These are phyloP conservation scores for Saccharomycopsis oosterbeekiorum DNA, from an alignment of 805 yeast species.

Conservation along the genomic window DNA sequence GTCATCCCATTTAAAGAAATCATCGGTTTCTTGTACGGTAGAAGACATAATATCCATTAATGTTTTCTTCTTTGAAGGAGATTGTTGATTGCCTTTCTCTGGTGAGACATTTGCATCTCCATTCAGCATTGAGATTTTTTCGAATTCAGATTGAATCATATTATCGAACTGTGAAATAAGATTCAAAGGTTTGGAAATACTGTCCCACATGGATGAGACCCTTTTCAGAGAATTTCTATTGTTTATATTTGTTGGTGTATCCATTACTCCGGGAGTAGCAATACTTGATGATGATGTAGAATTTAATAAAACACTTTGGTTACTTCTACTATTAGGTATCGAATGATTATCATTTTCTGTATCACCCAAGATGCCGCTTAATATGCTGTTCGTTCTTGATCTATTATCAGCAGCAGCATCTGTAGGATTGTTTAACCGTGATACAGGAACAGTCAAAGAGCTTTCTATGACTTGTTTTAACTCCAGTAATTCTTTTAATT, in stretches of 20 bases:
- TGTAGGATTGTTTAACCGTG: neutral
- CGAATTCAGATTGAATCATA: slow-evolving; percentile 18
- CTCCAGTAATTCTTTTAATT: slow-evolving; percentile 13
- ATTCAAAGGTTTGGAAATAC: slow-evolving; percentile 16
- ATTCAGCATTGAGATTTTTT: slow-evolving; percentile 12
- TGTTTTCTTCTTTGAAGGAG: slow-evolving; percentile 1
- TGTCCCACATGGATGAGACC: slow-evolving; percentile 16
- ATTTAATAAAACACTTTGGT: neutral
- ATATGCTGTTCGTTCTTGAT: slow-evolving; percentile 7
- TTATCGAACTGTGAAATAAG: slow-evolving; percentile 15
- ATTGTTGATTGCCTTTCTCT: neutral
- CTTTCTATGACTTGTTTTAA: slow-evolving; percentile 12
- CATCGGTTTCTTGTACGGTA: slow-evolving; percentile 1
- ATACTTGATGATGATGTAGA: neutral
- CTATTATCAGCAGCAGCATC: neutral
- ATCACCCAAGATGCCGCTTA: slow-evolving; percentile 9
- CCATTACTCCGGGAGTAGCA: neutral
- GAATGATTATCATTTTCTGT: neutral
- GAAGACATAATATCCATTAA: neutral
- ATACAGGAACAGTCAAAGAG: slow-evolving; percentile 5
- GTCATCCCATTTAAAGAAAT: slow-evolving; percentile 9
- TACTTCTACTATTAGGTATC: neutral
- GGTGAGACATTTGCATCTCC: neutral
- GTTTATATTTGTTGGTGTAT: neutral
- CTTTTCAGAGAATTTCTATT: slow-evolving; percentile 6